Conservation (phyloP, 1,284 basidiomycete genomes). For the Cryptococcus neoformans region DNA sequence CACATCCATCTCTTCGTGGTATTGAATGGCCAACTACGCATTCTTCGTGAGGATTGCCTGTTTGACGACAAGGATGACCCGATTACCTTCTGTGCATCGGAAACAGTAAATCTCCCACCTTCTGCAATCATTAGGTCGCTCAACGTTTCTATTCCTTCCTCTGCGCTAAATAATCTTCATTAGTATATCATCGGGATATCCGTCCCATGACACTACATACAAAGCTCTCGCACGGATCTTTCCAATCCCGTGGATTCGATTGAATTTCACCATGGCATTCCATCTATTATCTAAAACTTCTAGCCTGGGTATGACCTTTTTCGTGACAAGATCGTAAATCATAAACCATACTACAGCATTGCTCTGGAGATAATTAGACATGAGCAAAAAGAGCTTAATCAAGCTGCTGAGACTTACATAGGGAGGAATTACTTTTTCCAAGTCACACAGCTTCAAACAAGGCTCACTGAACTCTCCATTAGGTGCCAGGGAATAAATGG, state of each 20-base stretch:
- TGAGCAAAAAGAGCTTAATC: neutral
- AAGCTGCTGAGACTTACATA: neutral
- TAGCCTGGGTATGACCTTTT: conserved; percentile 21
- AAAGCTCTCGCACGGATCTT: conserved; percentile 18
- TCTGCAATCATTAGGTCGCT: neutral
- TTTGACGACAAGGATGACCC: neutral
- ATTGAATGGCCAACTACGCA: conserved; percentile 21
- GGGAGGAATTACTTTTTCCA: neutral
- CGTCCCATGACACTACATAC: conserved; percentile 15
- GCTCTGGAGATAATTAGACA: neutral
- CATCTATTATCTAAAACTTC: conserved; percentile 15
- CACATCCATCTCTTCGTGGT: conserved; percentile 34
- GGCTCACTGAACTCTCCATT: neutral
- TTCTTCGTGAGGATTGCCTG: no score
- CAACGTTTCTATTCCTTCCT: neutral
- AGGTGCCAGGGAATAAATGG: neutral
- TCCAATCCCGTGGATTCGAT: conserved; percentile 32
- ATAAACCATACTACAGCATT: conserved; percentile 26
- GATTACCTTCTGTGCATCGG: neutral
- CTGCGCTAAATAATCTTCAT: neutral
- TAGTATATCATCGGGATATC: no score
- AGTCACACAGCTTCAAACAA: neutral
- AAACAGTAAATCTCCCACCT: neutral
- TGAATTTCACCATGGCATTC: conserved; percentile 23
- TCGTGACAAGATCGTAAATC: conserved; percentile 22